Evolutionary conservation across 352 stramenopile species (phyloP).

Genomic region (Phytophthora pistaciae): DNA sequence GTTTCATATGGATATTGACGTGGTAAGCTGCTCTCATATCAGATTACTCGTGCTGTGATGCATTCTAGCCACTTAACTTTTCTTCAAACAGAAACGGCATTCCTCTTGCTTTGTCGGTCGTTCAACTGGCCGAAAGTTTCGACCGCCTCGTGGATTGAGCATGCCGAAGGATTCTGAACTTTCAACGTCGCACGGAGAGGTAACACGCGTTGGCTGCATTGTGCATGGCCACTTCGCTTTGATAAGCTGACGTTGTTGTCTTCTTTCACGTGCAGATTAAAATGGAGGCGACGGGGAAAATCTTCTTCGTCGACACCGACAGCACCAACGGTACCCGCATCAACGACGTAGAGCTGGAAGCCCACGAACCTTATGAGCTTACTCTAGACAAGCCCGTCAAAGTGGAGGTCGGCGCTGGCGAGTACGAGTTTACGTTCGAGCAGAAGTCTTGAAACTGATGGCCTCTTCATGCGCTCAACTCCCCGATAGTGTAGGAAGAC

Average conservation of each 20-base stretch:
- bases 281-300: constrained; percentile 62
- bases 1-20: constrained; percentile 68
- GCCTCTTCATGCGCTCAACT: neutral
- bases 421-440: constrained; percentile 66
- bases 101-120: constrained; percentile 75
- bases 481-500: constrained; percentile 1
- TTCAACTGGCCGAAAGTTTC: constrained; percentile 86
- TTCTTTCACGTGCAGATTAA: constrained; percentile 52
- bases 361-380: constrained; percentile 61
- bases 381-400: constrained; percentile 51
- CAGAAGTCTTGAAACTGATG: constrained; percentile 40
- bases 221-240: neutral
- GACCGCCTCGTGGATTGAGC: constrained; percentile 71
- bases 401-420: constrained; percentile 60
- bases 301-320: constrained; percentile 82
- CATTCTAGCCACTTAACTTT: neutral
- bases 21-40: constrained; percentile 34
- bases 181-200: constrained; percentile 86
- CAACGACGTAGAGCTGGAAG: constrained; percentile 58
- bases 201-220: neutral
- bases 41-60: neutral
- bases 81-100: constrained; percentile 46
- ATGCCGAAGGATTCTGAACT: constrained; percentile 83
- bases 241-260: neutral
- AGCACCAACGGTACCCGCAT: constrained; percentile 86